Conservation (phyloP, 106 monocot species). For the Dendrobium officinale region DNA sequence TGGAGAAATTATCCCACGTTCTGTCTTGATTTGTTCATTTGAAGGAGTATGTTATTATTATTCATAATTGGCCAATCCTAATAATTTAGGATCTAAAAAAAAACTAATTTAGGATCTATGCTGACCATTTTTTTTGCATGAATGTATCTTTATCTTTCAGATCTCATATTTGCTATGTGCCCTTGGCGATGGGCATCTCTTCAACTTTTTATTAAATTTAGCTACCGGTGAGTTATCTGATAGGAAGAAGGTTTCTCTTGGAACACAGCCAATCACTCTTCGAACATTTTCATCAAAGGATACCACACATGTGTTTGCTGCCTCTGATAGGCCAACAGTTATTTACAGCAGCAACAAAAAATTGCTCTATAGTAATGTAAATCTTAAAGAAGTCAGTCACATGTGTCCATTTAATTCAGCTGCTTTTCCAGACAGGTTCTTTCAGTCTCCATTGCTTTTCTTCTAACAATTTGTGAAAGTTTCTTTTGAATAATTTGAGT, state of each 20-base stretch:
- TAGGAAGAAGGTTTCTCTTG: constrained; percentile 93
- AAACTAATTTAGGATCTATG: neutral
- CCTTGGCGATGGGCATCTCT: constrained; percentile 94
- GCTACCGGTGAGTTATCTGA: constrained; percentile 58
- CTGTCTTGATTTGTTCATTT: constrained; percentile 84
- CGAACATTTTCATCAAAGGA: constrained; percentile 91
- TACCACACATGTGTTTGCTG: constrained; percentile 89
- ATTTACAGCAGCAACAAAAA: constrained; percentile 99
- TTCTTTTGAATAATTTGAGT: neutral
- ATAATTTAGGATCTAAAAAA: neutral
- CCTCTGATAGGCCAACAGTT: constrained; percentile 96
- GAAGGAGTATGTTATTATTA: constrained; percentile 67
- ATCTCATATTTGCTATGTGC: constrained; percentile 89
- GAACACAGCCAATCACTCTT: constrained; percentile 96
- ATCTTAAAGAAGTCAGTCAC: constrained; percentile 96
- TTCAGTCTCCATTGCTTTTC: constrained; percentile 9
- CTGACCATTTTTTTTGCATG: neutral
- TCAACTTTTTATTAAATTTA: constrained; percentile 74
- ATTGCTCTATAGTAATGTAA: constrained; percentile 97
- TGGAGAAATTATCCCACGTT: constrained; percentile 95
- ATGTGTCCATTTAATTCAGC: constrained; percentile 99
- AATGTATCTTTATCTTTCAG: constrained; percentile 19
- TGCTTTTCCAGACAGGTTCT: constrained; percentile 95
- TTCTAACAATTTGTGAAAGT: neutral
- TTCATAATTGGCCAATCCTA: neutral